Evolutionary conservation across 352 stramenopile genomes (phyloP).

Genomic region (Pythium grandisporangium): DNA sequence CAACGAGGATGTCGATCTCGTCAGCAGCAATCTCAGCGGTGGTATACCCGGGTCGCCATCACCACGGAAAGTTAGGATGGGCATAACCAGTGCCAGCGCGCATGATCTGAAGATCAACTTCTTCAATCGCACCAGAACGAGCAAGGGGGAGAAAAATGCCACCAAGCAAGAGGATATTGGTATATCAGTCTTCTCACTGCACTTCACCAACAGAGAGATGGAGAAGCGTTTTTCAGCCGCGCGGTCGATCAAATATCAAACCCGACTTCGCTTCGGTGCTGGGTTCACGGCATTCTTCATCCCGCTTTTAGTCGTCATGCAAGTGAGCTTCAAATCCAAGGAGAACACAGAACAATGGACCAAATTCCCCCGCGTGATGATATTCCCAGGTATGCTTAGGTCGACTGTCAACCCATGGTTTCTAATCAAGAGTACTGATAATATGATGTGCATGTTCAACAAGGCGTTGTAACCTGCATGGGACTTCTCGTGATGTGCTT

Average conservation of each 20-base stretch:
- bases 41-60: constrained; percentile 5
- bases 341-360: constrained; percentile 59
- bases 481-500: constrained; percentile 60
- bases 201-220: constrained; percentile 61
- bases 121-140: constrained; percentile 30
- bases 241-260: constrained; percentile 60
- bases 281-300: constrained; percentile 79
- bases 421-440: too few relatives aligned
- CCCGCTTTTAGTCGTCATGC: constrained; percentile 77
- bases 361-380: constrained; percentile 61
- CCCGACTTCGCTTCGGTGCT: constrained; percentile 57
- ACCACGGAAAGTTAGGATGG: constrained; percentile 27
- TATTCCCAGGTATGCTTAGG: constrained; percentile 41
- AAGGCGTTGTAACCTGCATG: constrained; percentile 70
- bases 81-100: constrained; percentile 42
- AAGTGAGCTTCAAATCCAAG: constrained; percentile 73
- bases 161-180: constrained; percentile 71
- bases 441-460: too few relatives aligned
- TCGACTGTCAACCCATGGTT: not conserved
- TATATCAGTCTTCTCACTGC: constrained; percentile 63
- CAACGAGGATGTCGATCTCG: constrained; percentile 15
- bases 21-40: constrained; percentile 22
- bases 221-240: constrained; percentile 44
- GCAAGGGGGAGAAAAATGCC: constrained; percentile 13
- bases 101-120: constrained; percentile 69